Evolutionary conservation across 495 filamentous ascomycete genomes (phyloP), one percentile per base, ranked within the genome.

Genomic region (Recurvomyces mirabilis): DNA sequence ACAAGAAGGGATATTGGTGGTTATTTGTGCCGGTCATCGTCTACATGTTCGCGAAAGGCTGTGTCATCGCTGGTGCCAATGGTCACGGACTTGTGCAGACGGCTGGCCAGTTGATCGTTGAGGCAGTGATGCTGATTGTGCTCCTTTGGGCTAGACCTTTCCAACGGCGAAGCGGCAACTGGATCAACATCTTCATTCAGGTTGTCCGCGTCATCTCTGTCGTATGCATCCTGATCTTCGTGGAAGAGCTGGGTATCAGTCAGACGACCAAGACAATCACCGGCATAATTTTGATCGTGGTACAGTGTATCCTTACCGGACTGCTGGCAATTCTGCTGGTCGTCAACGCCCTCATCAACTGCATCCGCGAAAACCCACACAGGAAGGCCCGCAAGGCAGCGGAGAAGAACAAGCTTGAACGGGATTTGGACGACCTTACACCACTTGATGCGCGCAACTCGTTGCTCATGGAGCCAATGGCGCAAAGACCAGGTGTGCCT

Each of bases 261-360:
- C 83, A 94, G 55, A 93, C 87, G 9, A 95, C 91, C n/a, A 87
- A 96, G 65, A 96, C 91, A 1, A 74, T 95, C 47, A 84, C 79
- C 29, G 91, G 91, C 30, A 77, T 95, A 22, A 82, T 89, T 11
- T 69, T 98, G 33, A 89, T 98, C 46, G 89, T 77, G 32, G 70
- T 95, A 14, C 91, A 98, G 64, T 84, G 83, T 0, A 75, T 79
- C 5, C 68, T 98, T 41, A 93, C 91, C 1, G 87, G 72, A 43
- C 62, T 82, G 24, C 71, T 98, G 36, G 91, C 86, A 22, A 87
- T 98, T 42, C 68, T 96, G 26, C 91, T 98, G 55, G 81, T 76
- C 14, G 79, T 87, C 60, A 96, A 98, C 54, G 83, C 88, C 20
- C 74, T 95, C 46, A 78, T 86, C 50, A 70, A 78, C 24, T 86